Evolutionary conservation across 306 rosid genomes (phyloP), one percentile per base, ranked within the genome.

Genomic region (Cyclanthera cordifolia): DNA sequence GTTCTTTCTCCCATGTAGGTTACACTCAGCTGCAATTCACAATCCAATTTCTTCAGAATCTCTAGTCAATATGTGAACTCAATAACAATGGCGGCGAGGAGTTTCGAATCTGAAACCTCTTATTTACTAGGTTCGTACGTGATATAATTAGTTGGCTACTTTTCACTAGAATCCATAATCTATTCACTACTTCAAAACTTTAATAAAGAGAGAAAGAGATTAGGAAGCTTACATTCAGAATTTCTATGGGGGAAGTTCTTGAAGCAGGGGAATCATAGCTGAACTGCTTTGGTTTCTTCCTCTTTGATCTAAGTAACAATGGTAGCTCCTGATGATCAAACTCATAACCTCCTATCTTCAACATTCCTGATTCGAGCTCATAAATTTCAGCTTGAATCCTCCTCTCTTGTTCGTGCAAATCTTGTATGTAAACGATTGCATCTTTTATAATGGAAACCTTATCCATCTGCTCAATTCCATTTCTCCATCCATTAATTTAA

Each of bases 391-490:
- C 72, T 76, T 90, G 79, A 8, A 90, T 75, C 14, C 67, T 80
- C 82, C 78, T 82, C 69, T 94, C 97, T 76, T 94, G 90, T 14
- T 88, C 92, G 17, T 86, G 96, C 50, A 94, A 76, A 45, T 82
- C 80, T 37, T 88, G 88, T 60, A 94, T 94, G 50, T 94, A 86
- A 37, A 81, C 91, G 54, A 94, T 94, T 0, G 99, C 99, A 71
- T 94, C 99, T 74, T 86, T 94, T 50, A 94, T 83, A 25, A 94
- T 88, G 0, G 99, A 94, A 77, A 97, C 99, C 78, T 94, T 94
- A 54, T 94, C 99, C 99, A 94, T 94, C 99, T 94, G 54, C 30
- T 43, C 53, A 58, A 55, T 49, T 37, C 21, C 41, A 19, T 49
- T 39, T n/a, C 13, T 69, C 61, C 4, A 63, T 53, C 3, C 5